phyloP scores from a whole-genome alignment of 805 yeast species.

The Lipomyces chichibuensis region DNA sequence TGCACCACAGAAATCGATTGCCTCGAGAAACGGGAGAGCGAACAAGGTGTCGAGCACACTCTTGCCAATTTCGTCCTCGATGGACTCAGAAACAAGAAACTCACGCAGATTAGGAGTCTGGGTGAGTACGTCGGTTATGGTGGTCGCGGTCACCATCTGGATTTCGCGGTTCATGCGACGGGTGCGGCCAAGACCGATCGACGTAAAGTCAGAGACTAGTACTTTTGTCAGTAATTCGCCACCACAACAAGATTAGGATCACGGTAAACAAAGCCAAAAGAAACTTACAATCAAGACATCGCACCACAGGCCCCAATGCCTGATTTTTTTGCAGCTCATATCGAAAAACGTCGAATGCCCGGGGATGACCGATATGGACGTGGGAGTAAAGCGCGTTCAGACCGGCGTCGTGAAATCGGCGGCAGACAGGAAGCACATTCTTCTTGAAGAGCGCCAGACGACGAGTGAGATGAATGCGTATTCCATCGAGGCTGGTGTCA shows the following conservation, averaged over 20 bases:
- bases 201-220: conserved; percentile 73
- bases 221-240: background rate
- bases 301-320: conserved; percentile 62
- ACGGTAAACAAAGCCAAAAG: background rate
- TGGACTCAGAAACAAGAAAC: conserved; percentile 81
- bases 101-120: conserved; percentile 69
- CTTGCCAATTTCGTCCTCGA: conserved; percentile 76
- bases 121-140: conserved; percentile 64
- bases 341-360: conserved; percentile 72
- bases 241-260: background rate
- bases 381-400: conserved; percentile 46
- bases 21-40: conserved; percentile 60
- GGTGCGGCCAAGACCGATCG: conserved; percentile 86
- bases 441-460: conserved; percentile 31
- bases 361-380: conserved; percentile 70
- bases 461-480: conserved; percentile 16
- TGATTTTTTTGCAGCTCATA: conserved; percentile 45
- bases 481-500: conserved; percentile 13
- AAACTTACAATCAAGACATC: conserved; percentile 63
- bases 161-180: conserved; percentile 88
- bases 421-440: conserved; percentile 36
- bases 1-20: conserved; percentile 88
- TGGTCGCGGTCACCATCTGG: conserved; percentile 73
- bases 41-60: conserved; percentile 60
- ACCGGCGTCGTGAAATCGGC: conserved; percentile 43